These are phyloP conservation scores for Draba incana DNA, from an alignment of 345 rosid genomes.

Conservation along the genomic window DNA sequence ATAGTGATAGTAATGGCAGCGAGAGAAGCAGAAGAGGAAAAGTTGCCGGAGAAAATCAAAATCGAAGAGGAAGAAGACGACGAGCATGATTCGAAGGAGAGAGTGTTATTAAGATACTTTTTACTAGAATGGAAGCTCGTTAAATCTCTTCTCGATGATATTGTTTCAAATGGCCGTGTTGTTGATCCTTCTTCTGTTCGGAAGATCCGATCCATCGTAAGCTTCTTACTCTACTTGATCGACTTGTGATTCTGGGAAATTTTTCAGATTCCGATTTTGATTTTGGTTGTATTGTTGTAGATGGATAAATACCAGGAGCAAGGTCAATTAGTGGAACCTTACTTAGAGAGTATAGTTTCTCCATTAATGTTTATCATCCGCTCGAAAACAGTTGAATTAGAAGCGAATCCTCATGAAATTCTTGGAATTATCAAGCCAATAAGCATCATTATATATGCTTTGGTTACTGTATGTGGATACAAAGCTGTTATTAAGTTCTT, in stretches of 20 bases:
- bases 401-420: constrained; percentile 56
- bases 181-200: constrained; percentile 61
- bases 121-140: constrained; percentile 85
- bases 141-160: constrained; percentile 70
- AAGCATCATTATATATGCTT: constrained; percentile 72
- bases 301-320: constrained; percentile 92
- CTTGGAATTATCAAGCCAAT: constrained; percentile 71
- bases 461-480: constrained; percentile 91
- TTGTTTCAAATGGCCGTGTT: constrained; percentile 65
- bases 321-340: constrained; percentile 89
- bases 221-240: constrained; percentile 15
- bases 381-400: constrained; percentile 55
- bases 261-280: background rate
- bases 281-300: constrained; percentile 46
- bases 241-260: background rate
- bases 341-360: constrained; percentile 79
- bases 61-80: constrained; percentile 58
- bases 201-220: constrained; percentile 84
- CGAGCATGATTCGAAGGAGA: constrained; percentile 75
- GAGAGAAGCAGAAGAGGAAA: constrained; percentile 32
- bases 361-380: constrained; percentile 82
- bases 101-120: constrained; percentile 76
- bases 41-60: constrained; percentile 29
- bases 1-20: constrained; percentile 39
- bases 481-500: constrained; percentile 86